Conservation (phyloP, 805 yeast species). For the Yueomyces sp. region DNA sequence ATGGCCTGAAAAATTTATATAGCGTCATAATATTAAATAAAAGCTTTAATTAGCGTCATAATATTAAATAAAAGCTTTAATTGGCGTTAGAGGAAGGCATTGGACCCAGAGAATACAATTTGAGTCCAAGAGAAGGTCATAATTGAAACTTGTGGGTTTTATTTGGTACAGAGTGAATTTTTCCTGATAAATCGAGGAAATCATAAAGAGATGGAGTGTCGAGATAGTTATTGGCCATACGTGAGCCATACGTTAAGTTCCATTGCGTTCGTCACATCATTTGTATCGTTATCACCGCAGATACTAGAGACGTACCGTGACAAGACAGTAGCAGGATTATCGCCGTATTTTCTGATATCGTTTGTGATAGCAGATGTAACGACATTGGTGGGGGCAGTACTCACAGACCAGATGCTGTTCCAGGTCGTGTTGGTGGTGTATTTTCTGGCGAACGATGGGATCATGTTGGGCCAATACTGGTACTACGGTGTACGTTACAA, state of each 20-base stretch:
- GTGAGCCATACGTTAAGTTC: conserved; percentile 30
- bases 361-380: conserved; percentile 34
- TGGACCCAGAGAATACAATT: no score
- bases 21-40: no score
- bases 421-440: conserved; percentile 63
- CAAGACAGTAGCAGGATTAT: conserved; percentile 48
- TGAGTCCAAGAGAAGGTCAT: no score
- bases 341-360: conserved; percentile 37
- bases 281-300: conserved; percentile 43
- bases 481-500: conserved; percentile 37
- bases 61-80: no score
- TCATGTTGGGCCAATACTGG: conserved; percentile 57
- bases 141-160: no score
- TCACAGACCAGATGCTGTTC: conserved; percentile 71
- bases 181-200: no score
- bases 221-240: conserved; percentile 11
- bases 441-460: conserved; percentile 57
- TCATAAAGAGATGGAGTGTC: conserved; percentile 1
- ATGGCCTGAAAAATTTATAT: no score
- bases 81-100: no score
- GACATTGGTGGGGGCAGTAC: conserved; percentile 52
- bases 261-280: conserved; percentile 31
- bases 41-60: no score
- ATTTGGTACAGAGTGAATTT: no score
- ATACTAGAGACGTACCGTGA: conserved; percentile 39